These are phyloP conservation scores for Persicaria maculosa DNA, from an alignment of 148 eudicot genomes.

Conservation along the genomic window DNA sequence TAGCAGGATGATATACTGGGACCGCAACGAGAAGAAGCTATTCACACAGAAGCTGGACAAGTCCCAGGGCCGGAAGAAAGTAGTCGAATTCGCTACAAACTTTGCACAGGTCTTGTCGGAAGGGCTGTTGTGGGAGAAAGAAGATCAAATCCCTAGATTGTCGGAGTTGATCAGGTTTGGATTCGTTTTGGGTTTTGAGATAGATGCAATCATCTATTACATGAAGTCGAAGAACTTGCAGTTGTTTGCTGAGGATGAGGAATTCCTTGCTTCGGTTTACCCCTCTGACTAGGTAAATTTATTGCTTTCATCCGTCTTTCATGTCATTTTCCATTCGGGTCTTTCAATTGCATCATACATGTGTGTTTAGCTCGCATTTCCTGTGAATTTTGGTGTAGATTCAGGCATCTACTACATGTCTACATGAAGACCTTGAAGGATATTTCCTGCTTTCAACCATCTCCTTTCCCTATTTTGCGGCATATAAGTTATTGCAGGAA, in stretches of 20 bases:
- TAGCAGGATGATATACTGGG: constrained; percentile 51
- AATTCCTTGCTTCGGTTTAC: constrained; percentile 35
- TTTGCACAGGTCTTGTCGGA: constrained; percentile 44
- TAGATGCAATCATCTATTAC: constrained; percentile 39
- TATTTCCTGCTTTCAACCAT: background rate
- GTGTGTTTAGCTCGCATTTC: background rate
- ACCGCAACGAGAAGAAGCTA: constrained; percentile 26
- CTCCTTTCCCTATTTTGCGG: background rate
- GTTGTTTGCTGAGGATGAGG: constrained; percentile 43
- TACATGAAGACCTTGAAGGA: background rate
- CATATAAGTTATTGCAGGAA: background rate
- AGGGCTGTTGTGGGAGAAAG: constrained; percentile 57
- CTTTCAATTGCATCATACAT: background rate
- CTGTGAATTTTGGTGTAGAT: background rate
- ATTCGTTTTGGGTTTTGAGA: constrained; percentile 38
- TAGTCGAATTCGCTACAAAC: constrained; percentile 42
- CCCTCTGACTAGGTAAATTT: constrained; percentile 21
- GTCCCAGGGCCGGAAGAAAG: constrained; percentile 20
- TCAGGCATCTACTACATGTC: background rate
- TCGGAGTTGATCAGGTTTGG: constrained; percentile 51
- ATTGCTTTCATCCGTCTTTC: constrained; percentile 9
- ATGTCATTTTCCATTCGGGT: background rate
- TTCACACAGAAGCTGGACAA: constrained; percentile 36
- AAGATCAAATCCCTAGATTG: constrained; percentile 27
- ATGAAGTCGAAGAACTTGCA: constrained; percentile 56